Evolutionary conservation across 2,329 filamentous ascomycete species (phyloP).

Genomic region (Pseudogymnoascus sp.): DNA sequence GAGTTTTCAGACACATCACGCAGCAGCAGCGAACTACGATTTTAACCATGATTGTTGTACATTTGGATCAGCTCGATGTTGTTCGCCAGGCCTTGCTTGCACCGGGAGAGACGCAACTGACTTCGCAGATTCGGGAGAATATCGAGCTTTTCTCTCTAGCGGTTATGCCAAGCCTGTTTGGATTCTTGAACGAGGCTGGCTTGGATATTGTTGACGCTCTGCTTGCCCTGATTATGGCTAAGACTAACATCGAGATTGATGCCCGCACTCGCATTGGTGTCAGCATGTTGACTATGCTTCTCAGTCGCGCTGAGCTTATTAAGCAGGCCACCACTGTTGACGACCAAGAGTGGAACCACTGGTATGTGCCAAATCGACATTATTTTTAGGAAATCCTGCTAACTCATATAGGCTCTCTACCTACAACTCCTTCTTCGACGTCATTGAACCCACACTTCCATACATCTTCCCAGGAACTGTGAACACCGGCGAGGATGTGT

Average conservation of each 20-base stretch:
- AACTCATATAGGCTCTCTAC: slow-evolving; percentile 54
- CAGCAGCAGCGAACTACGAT: slow-evolving; percentile 92
- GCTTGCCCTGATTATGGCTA: slow-evolving; percentile 73
- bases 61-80: slow-evolving; percentile 87
- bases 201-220: slow-evolving; percentile 88
- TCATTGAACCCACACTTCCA: slow-evolving; percentile 73
- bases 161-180: slow-evolving; percentile 84
- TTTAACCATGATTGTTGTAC: slow-evolving; percentile 89
- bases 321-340: slow-evolving; percentile 70
- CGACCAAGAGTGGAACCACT: slow-evolving; percentile 72
- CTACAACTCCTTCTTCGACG: slow-evolving; percentile 83
- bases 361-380: slow-evolving; percentile 42
- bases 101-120: slow-evolving; percentile 64
- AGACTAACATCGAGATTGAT: slow-evolving; percentile 76
- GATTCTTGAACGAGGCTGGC: slow-evolving; percentile 83
- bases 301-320: slow-evolving; percentile 87
- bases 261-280: slow-evolving; percentile 82
- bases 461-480: slow-evolving; percentile 89
- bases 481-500: slow-evolving; percentile 84
- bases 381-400: slow-evolving; percentile 21
- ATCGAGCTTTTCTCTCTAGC: slow-evolving; percentile 83
- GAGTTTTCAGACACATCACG: slow-evolving; percentile 88
- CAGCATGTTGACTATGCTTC: slow-evolving; percentile 84
- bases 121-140: slow-evolving; percentile 75
- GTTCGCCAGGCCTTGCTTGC: slow-evolving; percentile 72